Base-by-base conservation (phyloP, 2,329 filamentous ascomycete species). In the Stemphylium lycopersici region DNA sequence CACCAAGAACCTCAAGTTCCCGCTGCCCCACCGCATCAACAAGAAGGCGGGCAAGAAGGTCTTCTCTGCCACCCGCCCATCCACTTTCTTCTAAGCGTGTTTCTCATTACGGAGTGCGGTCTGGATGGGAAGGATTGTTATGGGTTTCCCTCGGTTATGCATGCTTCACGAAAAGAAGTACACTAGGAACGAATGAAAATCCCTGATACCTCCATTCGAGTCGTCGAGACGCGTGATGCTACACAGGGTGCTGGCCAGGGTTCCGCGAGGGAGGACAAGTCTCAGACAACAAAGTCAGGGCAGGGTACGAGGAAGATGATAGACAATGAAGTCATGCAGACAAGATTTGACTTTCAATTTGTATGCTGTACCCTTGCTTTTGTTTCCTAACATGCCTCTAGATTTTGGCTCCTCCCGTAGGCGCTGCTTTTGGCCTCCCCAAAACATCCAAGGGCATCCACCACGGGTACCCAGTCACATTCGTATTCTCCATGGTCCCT, bases 1-100 rank as follows among this genome's bases (percentile, higher is more conserved):
- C 79, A 83, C 85, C 82, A 98, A 98, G 90, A 80, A 87, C 81
- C 90, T 99, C 81, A 91, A 90, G 82, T 99, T 99, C 91, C 95
- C 95, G 79, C 91, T 99, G 71, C 95, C 95, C 79, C 95, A 99
- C 87, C 95, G 96, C 77, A 83, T 93, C 77, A 85, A 88, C 84
- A 93, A 92, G 84, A 84, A 85, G 81, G 81, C 80, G 79, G 87
- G 84, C 84, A 90, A 89, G 86, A 96, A 96, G 87, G 78, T 98
- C 79, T 99, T 96, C 85, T 87, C 90, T 79, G 87, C 91, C 77
- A 91, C 87, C 83, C 89, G 95, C 83, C 95, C 95, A 76, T 91
- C 91, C 77, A 99, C 95, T 80, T 98, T 98, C 87, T 95, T 92
- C 86, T 98, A 92, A 86, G 85, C 73, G 74, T 75, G 61, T 74